Base-by-base conservation (phyloP, 805 yeast species). In the Yamadazyma tumulicola region DNA sequence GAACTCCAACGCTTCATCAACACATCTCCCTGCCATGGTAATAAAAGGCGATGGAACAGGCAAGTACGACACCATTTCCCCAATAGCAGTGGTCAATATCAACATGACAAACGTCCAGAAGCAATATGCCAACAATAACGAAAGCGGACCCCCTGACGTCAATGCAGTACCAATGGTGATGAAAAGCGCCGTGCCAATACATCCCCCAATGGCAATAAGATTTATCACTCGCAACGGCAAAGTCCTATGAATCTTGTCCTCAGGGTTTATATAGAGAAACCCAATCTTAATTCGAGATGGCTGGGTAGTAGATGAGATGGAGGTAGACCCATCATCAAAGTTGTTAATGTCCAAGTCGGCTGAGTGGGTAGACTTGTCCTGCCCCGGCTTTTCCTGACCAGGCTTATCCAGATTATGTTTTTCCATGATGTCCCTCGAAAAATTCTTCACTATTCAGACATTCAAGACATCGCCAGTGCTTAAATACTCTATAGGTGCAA, bases 21-120 rank as follows among this genome's bases (percentile, higher is more conserved):
- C 52, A 31, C 59, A 58, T 42, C 58, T 55, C 45, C 59, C 61
- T 4, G 67, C 59, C 68, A 62, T 61, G 24, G 60, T 56, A 28
- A 62, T 48, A 27, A 62, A 62, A 1, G 68, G 68, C 4, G 67
- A 60, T 34, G 59, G 53, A 6, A 61, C 53, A 1, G 68, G 68
- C 39, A 61, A 42, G 37, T 49, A 62, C 13, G 59, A 57, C n/a
- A 61, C 67, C 67, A 61, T 61, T 42, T 62, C 68, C 7, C 64
- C 68, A 5, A 61, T 55, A 2, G 67, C 54, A 8, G 60, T 58
- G n/a, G 67, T 60, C 41, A 62, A 51, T 35, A 54, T 37, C 39
- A 61, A 47, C 29, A 61, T 57, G 10, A 59, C 49, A 11, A 35
- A 31, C 4, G 67, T 62, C 66, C 66, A 61, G 34, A 62, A 59